These are phyloP conservation scores for Microcyclospora pomicola DNA, from an alignment of 2,329 filamentous ascomycete species.

Conservation along the genomic window DNA sequence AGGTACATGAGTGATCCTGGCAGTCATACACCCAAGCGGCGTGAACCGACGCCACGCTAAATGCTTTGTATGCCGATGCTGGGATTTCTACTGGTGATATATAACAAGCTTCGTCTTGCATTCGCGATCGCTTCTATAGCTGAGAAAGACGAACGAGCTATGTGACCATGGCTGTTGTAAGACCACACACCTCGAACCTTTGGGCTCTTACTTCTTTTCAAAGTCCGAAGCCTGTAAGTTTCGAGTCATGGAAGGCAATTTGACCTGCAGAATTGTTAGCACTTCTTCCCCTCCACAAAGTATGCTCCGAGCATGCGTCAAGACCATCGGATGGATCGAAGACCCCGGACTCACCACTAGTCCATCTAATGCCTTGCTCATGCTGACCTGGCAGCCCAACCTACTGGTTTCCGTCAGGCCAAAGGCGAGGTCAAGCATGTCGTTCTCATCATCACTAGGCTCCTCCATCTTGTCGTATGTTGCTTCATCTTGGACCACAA, in stretches of 20 bases:
- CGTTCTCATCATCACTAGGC: slow-evolving; percentile 46
- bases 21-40: too few species aligned
- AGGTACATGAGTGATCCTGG: too few species aligned
- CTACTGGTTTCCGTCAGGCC: slow-evolving; percentile 74
- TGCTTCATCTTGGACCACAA: slow-evolving; percentile 62
- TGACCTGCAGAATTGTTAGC: slow-evolving; percentile 20
- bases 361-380: slow-evolving; percentile 82
- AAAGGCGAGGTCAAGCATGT: slow-evolving; percentile 85
- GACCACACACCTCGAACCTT: too few species aligned
- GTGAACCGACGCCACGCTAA: too few species aligned
- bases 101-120: too few species aligned
- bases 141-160: too few species aligned
- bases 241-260: slow-evolving; percentile 81
- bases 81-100: too few species aligned
- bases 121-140: too few species aligned
- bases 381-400: slow-evolving; percentile 78
- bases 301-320: not conserved
- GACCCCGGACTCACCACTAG: slow-evolving; percentile 44
- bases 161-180: too few species aligned
- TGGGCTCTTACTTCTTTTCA: slow-evolving; percentile 9
- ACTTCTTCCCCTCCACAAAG: not conserved
- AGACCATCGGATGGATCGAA: not conserved
- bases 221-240: slow-evolving; percentile 96
- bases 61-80: too few species aligned
- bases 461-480: slow-evolving; percentile 35